Evolutionary conservation across 2,329 filamentous ascomycete species (phyloP), one percentile per base, ranked within the genome.

Genomic region (Gaeumannomyces tritici): DNA sequence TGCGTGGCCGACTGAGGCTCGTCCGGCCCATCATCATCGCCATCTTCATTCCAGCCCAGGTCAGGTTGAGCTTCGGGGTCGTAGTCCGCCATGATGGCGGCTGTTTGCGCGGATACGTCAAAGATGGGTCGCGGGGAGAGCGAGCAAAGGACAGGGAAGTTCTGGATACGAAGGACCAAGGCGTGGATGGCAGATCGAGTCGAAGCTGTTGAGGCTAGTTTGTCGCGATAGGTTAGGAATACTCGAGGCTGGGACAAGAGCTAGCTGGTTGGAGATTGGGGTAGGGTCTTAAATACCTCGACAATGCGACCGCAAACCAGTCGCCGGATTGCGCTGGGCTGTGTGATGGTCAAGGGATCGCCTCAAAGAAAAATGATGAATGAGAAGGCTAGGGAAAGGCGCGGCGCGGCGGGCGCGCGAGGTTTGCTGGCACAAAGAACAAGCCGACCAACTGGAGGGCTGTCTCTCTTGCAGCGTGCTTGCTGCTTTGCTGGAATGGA

Each of bases 1-100:
- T 82, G 78, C 75, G 55, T 42, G 55, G 55, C 27, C 31, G 60
- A 47, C 60, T 61, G 55, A 35, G 55, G 55, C 62, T 65, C 33
- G 63, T 66, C 55, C 62, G 65, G 13, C 66, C 65, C 31, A 62
- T 65, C 31, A 66, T 67, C 58, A 66, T 63, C 29, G 66, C 66
- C 35, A 61, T 66, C 59, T 63, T 66, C 57, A 64, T 64, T 26
- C 60, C 60, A 61, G 31, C 55, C 60, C 31, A 31, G 60, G 13
- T 61, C 55, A 42, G 33, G 60, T 57, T 51, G 60, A 35, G 60
- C 55, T 35, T 61, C 60, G 26, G 54, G 31, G 42, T 35, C 60
- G 26, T 61, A 18, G 60, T 35, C 55, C 33, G 60, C 60, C 60
- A 61, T 61, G 21, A 27, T 31, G 59, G 21, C 42, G 42, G 21